Percentiles rank a stretch among this genome's conserved stretches.
These are phyloP conservation scores for Endothia cerciana DNA, from an alignment of 2,329 filamentous ascomycete species.

Conservation along the genomic window DNA sequence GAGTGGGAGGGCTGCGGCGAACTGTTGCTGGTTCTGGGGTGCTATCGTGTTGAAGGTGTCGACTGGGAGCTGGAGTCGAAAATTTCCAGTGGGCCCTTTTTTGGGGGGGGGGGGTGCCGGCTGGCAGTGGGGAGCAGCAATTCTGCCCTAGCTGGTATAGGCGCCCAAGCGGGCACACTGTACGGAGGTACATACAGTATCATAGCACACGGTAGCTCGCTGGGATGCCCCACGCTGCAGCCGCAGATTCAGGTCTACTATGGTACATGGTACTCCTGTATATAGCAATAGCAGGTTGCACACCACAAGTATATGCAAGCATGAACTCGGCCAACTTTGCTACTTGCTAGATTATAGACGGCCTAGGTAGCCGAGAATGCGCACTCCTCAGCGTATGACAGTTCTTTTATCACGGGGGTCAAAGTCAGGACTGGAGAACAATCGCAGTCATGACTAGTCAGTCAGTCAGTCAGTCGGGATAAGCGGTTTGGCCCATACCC, in stretches of 20 bases:
- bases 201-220: background rate
- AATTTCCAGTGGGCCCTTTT: conserved; percentile 28
- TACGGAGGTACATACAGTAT: too few relatives aligned
- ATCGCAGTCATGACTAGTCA: background rate
- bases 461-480: background rate
- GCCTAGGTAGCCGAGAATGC: background rate
- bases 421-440: background rate
- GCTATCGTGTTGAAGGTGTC: conserved; percentile 21
- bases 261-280: background rate
- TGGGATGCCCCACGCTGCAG: conserved; percentile 24
- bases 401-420: too few relatives aligned
- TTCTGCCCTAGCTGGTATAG: conserved; percentile 11
- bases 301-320: background rate
- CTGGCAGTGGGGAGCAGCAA: conserved; percentile 24
- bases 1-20: conserved; percentile 12
- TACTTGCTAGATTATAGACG: background rate
- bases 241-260: background rate
- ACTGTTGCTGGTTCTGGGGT: conserved; percentile 15
- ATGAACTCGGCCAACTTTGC: background rate
- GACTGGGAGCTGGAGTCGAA: conserved; percentile 20
- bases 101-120: too few relatives aligned
- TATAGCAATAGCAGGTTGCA: background rate
- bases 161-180: background rate
- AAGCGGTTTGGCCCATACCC: background rate
- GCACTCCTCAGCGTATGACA: too few relatives aligned